Conservation (phyloP, 2,329 filamentous ascomycete species). For the Sphaerulina vaccinii region DNA sequence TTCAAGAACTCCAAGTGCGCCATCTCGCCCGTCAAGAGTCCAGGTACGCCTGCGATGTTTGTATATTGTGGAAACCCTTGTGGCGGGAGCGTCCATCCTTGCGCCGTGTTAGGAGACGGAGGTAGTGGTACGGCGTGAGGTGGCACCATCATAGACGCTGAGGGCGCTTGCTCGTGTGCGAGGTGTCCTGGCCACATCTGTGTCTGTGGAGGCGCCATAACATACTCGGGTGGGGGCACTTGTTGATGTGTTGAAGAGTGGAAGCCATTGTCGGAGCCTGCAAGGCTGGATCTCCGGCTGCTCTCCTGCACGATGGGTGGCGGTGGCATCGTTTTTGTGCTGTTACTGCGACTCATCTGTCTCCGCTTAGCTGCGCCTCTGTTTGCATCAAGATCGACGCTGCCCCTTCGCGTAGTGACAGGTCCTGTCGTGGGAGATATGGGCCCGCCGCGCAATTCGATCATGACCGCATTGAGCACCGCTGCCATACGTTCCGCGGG, state of each 20-base stretch:
- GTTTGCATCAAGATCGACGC: constrained; percentile 19
- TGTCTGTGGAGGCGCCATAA: constrained; percentile 22
- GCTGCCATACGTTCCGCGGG: constrained; percentile 29
- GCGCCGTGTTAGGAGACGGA: constrained; percentile 4
- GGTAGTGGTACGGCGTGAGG: constrained; percentile 10
- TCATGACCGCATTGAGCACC: constrained; percentile 29
- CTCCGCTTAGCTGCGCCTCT: constrained; percentile 22
- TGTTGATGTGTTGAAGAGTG: constrained; percentile 11
- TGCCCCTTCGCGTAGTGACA: constrained; percentile 23
- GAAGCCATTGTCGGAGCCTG: constrained; percentile 7
- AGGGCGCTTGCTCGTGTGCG: not conserved
- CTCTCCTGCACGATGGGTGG: constrained; percentile 8
- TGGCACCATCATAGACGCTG: constrained; percentile 12
- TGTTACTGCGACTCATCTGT: constrained; percentile 17
- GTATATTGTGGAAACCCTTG: constrained; percentile 16
- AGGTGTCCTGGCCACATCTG: constrained; percentile 10
- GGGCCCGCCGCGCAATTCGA: constrained; percentile 27
- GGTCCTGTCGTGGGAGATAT: constrained; percentile 22
- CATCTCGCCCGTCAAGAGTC: constrained; percentile 16
- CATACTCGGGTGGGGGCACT: constrained; percentile 17
- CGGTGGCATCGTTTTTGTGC: constrained; percentile 20
- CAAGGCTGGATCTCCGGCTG: constrained; percentile 18
- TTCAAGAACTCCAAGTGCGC: constrained; percentile 19
- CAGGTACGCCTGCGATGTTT: constrained; percentile 18
- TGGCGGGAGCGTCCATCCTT: constrained; percentile 21